Percentiles rank a stretch among this genome's conserved stretches.
These are phyloP conservation scores for Colletotrichum australisinense DNA, from an alignment of 2,329 filamentous ascomycete species.

Conservation along the genomic window DNA sequence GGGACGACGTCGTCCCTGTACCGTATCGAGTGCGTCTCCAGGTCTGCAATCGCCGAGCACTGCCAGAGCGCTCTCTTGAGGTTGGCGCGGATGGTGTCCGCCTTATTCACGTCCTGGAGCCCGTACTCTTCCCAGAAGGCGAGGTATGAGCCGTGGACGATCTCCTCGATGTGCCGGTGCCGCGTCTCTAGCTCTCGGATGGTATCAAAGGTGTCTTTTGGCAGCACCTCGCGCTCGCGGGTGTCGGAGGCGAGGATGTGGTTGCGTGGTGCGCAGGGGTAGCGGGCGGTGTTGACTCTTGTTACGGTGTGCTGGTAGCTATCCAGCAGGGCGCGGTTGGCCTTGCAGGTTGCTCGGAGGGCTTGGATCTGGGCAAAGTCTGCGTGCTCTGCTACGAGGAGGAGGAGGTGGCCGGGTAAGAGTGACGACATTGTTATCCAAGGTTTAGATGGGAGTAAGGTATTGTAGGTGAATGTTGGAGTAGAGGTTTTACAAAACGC, in stretches of 20 bases:
- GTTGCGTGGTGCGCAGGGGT: constrained; percentile 16
- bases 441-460: not conserved
- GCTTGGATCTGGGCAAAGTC: constrained; percentile 26
- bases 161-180: constrained; percentile 23
- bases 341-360: constrained; percentile 27
- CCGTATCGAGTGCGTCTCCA: constrained; percentile 32
- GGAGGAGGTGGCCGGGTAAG: constrained; percentile 24
- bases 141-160: constrained; percentile 24
- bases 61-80: constrained; percentile 31
- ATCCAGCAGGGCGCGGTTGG: constrained; percentile 28
- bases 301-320: constrained; percentile 33
- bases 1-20: constrained; percentile 28
- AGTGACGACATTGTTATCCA: constrained; percentile 28
- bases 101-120: constrained; percentile 19
- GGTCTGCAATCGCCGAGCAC: constrained; percentile 31
- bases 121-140: constrained; percentile 31
- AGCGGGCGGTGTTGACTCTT: constrained; percentile 15
- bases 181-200: constrained; percentile 34
- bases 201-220: constrained; percentile 18
- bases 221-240: constrained; percentile 27
- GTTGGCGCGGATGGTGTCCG: not conserved
- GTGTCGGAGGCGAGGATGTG: constrained; percentile 34
- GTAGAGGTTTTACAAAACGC: no score
- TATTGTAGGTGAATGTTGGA: not conserved
- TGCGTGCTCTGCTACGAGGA: constrained; percentile 25